Evolutionary conservation across 192 early-diverging fungal genomes (phyloP).

Genomic region (Nowakowskiella sp.): DNA sequence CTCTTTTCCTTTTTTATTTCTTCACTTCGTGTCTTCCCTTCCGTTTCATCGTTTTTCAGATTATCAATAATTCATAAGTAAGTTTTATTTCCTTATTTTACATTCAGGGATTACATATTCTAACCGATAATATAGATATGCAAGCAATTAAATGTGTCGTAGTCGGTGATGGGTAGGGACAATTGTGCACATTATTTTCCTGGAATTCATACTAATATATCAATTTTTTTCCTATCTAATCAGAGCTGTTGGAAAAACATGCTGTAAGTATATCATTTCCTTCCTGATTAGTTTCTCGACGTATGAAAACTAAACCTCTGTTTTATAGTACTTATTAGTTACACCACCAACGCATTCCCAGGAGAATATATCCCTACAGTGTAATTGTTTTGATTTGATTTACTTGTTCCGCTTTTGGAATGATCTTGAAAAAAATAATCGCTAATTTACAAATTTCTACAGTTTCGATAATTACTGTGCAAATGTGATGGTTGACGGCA

Average conservation of each 20-base stretch:
- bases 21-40: too few relatives aligned
- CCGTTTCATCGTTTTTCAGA: too few relatives aligned
- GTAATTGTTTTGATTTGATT: constrained; percentile 45
- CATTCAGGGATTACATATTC: too few relatives aligned
- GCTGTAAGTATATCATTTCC: constrained; percentile 39
- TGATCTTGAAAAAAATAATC: constrained; percentile 7
- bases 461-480: constrained; percentile 99
- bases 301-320: background rate
- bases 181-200: background rate
- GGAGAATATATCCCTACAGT: constrained; percentile 99
- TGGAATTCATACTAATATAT: constrained; percentile 5
- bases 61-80: too few relatives aligned
- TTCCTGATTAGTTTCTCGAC: background rate
- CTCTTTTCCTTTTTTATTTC: too few relatives aligned
- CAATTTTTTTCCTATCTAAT: constrained; percentile 5
- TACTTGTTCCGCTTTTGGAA: constrained; percentile 1
- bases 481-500: constrained; percentile 98
- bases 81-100: too few relatives aligned
- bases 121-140: constrained; percentile 47
- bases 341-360: constrained; percentile 99
- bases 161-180: constrained; percentile 73
- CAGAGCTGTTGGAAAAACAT: constrained; percentile 92
- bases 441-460: constrained; percentile 2
- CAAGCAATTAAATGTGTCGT: constrained; percentile 90
- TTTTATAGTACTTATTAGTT: constrained; percentile 74